phyloP scores from a whole-genome alignment of 169 alveolate species.

The Eimeria tenella region DNA sequence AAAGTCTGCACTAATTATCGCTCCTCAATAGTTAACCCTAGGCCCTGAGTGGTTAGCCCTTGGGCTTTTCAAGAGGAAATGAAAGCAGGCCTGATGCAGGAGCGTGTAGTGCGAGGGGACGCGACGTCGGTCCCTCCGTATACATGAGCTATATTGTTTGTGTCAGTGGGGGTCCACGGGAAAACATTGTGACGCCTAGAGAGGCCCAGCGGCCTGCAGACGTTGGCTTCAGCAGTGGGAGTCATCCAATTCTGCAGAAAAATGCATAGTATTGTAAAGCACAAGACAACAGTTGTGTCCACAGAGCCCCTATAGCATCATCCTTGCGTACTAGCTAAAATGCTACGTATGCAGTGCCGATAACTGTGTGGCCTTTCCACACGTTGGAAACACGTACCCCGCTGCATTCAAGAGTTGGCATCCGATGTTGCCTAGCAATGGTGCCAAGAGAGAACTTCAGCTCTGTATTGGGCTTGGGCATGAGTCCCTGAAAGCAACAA shows the following conservation, averaged over 20 bases:
- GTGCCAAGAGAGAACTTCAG: constrained; percentile 9
- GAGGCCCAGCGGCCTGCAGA: constrained; percentile 50
- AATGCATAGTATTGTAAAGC: no score
- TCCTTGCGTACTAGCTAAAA: no score
- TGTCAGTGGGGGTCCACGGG: constrained; percentile 33
- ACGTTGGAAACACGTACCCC: constrained; percentile 16
- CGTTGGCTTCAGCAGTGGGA: constrained; percentile 52
- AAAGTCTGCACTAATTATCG: background rate
- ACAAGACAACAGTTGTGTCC: no score
- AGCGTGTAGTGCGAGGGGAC: constrained; percentile 36
- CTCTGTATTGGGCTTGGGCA: constrained; percentile 38
- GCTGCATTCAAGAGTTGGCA: constrained; percentile 50
- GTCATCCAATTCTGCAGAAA: constrained; percentile 46
- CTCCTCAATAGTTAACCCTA: background rate
- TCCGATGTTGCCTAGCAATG: background rate
- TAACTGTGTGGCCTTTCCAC: no score
- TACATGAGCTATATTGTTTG: constrained; percentile 29
- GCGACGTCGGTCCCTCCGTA: constrained; percentile 7
- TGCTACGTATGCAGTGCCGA: no score
- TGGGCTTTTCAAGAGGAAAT: background rate
- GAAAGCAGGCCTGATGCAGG: constrained; percentile 64
- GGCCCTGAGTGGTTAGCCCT: background rate
- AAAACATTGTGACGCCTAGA: constrained; percentile 34
- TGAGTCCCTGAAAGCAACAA: constrained; percentile 47
- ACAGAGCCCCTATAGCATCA: no score